Conservation (phyloP, 2,329 filamentous ascomycete genomes). For the Cladophialophora psammophila region DNA sequence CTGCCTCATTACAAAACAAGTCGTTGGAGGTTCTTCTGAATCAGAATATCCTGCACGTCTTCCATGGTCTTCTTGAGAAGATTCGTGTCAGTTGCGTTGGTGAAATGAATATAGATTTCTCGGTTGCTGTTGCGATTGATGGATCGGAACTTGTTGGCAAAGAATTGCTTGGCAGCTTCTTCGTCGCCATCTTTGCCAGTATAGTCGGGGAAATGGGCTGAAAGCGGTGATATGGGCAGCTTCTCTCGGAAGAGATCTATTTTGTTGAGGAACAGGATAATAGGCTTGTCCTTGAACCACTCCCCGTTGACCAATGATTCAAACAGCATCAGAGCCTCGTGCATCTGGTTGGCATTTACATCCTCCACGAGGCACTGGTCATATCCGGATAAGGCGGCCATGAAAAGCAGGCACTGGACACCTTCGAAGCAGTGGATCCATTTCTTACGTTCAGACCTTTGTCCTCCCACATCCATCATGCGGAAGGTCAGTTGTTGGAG, state of each 20-base stretch:
- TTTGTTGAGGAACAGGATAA: conserved; percentile 87
- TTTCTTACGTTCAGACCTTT: conserved; percentile 92
- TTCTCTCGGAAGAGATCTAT: conserved; percentile 86
- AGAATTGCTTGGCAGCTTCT: conserved; percentile 79
- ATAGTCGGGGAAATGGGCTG: conserved; percentile 80
- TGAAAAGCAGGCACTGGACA: conserved; percentile 88
- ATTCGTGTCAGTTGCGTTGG: conserved; percentile 71
- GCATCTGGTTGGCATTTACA: conserved; percentile 95
- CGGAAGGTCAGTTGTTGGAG: conserved; percentile 90
- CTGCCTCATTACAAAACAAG: conserved; percentile 69
- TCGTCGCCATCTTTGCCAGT: conserved; percentile 73
- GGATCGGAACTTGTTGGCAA: conserved; percentile 79
- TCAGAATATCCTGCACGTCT: conserved; percentile 86
- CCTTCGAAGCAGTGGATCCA: conserved; percentile 98
- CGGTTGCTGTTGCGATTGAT: conserved; percentile 70
- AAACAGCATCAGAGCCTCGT: conserved; percentile 85
- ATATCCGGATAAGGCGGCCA: conserved; percentile 94
- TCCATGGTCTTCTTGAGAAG: conserved; percentile 85
- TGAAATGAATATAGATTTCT: conserved; percentile 67
- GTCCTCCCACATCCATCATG: conserved; percentile 95
- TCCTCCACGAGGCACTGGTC: conserved; percentile 97
- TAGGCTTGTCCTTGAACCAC: conserved; percentile 82
- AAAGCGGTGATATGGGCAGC: conserved; percentile 73
- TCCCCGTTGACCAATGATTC: conserved; percentile 85
- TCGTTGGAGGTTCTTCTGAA: conserved; percentile 81